Percentiles rank a stretch among this genome's conserved stretches.
Evolutionary conservation across 2,329 filamentous ascomycete genomes (phyloP).

Genomic region (Calonectria henricotiae): DNA sequence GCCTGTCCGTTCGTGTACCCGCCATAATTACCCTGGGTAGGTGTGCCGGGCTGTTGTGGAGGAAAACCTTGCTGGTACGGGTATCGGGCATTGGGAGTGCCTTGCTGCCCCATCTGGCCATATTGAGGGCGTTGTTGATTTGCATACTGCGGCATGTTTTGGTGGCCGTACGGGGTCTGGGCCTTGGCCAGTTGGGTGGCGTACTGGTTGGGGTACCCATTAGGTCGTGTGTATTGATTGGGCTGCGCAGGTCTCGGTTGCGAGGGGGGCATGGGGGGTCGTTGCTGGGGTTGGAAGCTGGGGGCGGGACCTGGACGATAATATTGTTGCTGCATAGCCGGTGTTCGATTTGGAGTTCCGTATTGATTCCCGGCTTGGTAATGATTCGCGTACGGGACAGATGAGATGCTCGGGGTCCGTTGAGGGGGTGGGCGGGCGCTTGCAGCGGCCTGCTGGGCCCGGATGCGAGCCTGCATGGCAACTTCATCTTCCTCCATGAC

Average conservation of each 20-base stretch:
- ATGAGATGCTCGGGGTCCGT: slow-evolving; percentile 60
- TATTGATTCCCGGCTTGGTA: slow-evolving; percentile 65
- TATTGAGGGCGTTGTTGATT: slow-evolving; percentile 66
- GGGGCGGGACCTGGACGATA: slow-evolving; percentile 61
- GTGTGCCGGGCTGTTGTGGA: slow-evolving; percentile 59
- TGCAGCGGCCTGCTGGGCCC: slow-evolving; percentile 58
- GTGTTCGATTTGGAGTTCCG: slow-evolving; percentile 64
- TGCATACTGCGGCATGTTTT: slow-evolving; percentile 66
- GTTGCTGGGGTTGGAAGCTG: slow-evolving; percentile 64
- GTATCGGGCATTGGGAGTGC: slow-evolving; percentile 63
- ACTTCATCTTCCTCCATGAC: slow-evolving; percentile 88
- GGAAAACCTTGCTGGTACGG: slow-evolving; percentile 60
- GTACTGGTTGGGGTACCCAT: slow-evolving; percentile 65
- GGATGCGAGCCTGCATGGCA: slow-evolving; percentile 68
- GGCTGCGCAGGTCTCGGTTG: slow-evolving; percentile 61
- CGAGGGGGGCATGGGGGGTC: slow-evolving; percentile 54
- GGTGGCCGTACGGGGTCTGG: slow-evolving; percentile 69
- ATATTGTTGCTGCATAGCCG: slow-evolving; percentile 64
- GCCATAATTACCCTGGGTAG: slow-evolving; percentile 58
- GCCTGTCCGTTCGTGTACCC: slow-evolving; percentile 64
- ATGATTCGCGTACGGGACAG: slow-evolving; percentile 62
- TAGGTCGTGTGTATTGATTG: slow-evolving; percentile 68
- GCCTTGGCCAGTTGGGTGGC: slow-evolving; percentile 69
- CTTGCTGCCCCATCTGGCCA: slow-evolving; percentile 61
- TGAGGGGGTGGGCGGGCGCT: slow-evolving; percentile 58